A percentile compares a stretch with the other conserved stretches of the same genome.
Conservation (phyloP, 805 yeast genomes). For the Ogataea dorogensis region DNA sequence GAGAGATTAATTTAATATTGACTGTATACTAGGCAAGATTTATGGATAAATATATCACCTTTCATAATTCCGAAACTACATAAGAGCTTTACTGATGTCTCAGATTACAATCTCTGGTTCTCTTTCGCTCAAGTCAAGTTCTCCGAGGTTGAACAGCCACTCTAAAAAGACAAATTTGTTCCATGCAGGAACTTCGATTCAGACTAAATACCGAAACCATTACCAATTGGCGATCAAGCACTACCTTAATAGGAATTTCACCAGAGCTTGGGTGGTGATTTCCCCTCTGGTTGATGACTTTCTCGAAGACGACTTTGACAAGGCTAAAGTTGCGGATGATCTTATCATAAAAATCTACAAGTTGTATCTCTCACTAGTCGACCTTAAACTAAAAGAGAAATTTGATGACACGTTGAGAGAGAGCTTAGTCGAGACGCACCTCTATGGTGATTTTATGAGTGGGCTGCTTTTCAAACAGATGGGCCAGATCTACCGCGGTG, state of each 20-base stretch:
- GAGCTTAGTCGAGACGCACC: neutral
- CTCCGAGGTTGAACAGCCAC: too few relatives aligned
- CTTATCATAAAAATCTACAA: slow-evolving; percentile 25
- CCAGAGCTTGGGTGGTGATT: slow-evolving; percentile 28
- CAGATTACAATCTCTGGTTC: slow-evolving; percentile 3
- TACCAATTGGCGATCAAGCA: slow-evolving; percentile 42
- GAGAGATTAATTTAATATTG: neutral
- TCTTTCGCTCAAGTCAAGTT: neutral
- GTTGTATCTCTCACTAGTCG: slow-evolving; percentile 30
- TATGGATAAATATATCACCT: neutral
- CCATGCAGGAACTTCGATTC: slow-evolving; percentile 15
- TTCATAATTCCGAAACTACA: neutral
- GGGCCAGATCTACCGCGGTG: slow-evolving; percentile 12
- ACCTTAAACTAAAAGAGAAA: slow-evolving; percentile 28
- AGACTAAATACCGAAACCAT: slow-evolving; percentile 22
- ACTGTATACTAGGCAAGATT: too few relatives aligned
- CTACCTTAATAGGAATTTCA: slow-evolving; percentile 37
- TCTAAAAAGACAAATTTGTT: slow-evolving; percentile 1
- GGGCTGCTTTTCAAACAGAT: slow-evolving; percentile 27
- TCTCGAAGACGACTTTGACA: slow-evolving; percentile 2
- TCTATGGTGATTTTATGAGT: slow-evolving; percentile 19
- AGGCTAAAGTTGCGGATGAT: slow-evolving; percentile 9
- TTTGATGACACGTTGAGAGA: neutral
- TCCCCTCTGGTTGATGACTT: slow-evolving; percentile 23
- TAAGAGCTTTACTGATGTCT: slow-evolving; percentile 3